phyloP scores from a whole-genome alignment of 2,329 filamentous ascomycete species.

The Fusarium sp. region DNA sequence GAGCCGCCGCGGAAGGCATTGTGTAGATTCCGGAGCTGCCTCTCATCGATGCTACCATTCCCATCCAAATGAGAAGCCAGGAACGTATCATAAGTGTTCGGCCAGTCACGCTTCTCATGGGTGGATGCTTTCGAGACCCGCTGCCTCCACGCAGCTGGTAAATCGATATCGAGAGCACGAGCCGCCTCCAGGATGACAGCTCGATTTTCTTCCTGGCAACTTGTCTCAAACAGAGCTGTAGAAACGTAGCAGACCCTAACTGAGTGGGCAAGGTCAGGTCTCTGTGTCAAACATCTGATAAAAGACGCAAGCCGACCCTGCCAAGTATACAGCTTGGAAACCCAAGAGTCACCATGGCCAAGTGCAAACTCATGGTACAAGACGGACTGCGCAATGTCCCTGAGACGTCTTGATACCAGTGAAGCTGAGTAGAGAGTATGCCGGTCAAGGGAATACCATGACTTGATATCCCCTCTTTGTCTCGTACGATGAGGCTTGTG shows the following conservation, averaged over 20 bases:
- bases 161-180: background rate
- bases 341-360: background rate
- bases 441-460: conserved; percentile 1
- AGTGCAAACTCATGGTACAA: conserved; percentile 17
- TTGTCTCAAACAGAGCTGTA: background rate
- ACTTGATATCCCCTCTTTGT: background rate
- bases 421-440: background rate
- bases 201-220: background rate
- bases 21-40: background rate
- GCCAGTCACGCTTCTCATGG: background rate
- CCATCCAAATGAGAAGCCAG: background rate
- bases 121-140: background rate
- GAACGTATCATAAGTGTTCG: background rate
- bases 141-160: background rate
- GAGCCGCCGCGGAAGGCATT: background rate
- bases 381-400: background rate
- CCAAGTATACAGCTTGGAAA: background rate
- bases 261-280: background rate
- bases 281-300: background rate
- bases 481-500: background rate
- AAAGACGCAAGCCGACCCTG: conserved; percentile 6
- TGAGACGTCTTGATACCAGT: background rate
- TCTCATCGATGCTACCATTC: background rate
- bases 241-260: background rate
- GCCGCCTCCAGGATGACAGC: background rate